Evolutionary conservation across 306 rosid species (phyloP), one percentile per base, ranked within the genome.

Genomic region (Trichosanthes truncata): DNA sequence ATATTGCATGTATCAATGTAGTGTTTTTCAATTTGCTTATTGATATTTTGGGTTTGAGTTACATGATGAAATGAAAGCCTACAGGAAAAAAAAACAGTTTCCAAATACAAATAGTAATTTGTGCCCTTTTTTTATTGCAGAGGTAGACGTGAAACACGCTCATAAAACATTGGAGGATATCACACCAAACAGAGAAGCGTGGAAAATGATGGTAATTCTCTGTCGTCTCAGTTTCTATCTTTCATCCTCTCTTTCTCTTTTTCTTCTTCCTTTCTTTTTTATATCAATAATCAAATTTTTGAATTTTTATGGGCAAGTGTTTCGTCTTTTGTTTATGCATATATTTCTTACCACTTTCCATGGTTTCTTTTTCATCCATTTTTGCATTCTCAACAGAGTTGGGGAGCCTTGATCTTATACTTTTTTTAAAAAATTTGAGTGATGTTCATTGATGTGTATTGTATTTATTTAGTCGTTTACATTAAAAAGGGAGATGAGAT

Each of bases 181-280:
- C 79, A 80, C 80, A 35, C 84, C 79, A 80, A 46, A 65, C 80
- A 57, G 51, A 80, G 84, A 33, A 61, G 38, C 48, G 63, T 80
- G 59, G 84, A 73, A 67, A 81, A 69, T 65, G 80, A 56, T 80
- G 76, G 82, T 73, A 82, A 56, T 74, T 59, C 80, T 78, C 29
- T 83, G 51, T 72, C 60, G 71, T 60, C 82, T 41, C 80, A 76
- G 33, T 20, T 25, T 20, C 36, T 31, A 29, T 26, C 7, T 12
- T 9, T 26, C 35, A 48, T 56, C 23, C 7, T 14, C 1, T 65
- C 4, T 29, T 6, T 45, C 14, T 46, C 13, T 7, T 18, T 20
- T 63, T 1, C 29, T 29, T 45, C 14, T 20, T 35, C 2, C 13
- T 49, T 80, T 46, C 3, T 36, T 23, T 43, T 43, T 25, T 6